phyloP scores from a whole-genome alignment of 2,329 filamentous ascomycete species.

The Rachicladosporium sp. region DNA sequence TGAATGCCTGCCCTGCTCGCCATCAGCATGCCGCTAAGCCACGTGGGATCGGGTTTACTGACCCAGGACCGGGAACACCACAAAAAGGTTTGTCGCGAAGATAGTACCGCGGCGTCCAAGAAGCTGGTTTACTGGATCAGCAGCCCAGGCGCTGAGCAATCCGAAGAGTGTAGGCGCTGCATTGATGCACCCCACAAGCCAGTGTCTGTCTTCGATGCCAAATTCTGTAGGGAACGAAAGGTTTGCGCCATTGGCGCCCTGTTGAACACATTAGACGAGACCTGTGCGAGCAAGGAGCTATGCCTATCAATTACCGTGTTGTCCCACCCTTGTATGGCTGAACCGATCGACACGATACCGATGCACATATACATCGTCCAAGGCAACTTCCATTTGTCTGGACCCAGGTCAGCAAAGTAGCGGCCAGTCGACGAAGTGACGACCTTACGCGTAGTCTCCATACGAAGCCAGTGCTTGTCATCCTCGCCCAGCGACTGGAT shows the following conservation, averaged over 20 bases:
- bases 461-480: constrained; percentile 31
- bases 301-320: constrained; percentile 28
- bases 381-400: constrained; percentile 39
- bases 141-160: constrained; percentile 34
- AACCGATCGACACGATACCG: constrained; percentile 39
- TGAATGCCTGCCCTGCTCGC: constrained; percentile 37
- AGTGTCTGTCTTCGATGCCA: constrained; percentile 9
- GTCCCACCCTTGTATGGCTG: constrained; percentile 41
- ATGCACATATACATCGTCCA: constrained; percentile 38
- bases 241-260: constrained; percentile 38
- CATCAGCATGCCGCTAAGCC: too few species aligned
- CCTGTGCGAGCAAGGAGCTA: too few species aligned
- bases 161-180: constrained; percentile 1
- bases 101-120: constrained; percentile 25
- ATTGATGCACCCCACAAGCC: constrained; percentile 2
- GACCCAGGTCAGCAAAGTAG: neutral
- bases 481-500: constrained; percentile 31
- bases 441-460: constrained; percentile 30
- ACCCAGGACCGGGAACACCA: constrained; percentile 38
- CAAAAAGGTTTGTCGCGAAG: constrained; percentile 30
- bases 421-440: neutral
- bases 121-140: constrained; percentile 29
- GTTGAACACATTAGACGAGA: too few species aligned
- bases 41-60: constrained; percentile 19
- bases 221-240: constrained; percentile 35